phyloP scores from a whole-genome alignment of 23 red algal species.

The Chondrus crispus region DNA sequence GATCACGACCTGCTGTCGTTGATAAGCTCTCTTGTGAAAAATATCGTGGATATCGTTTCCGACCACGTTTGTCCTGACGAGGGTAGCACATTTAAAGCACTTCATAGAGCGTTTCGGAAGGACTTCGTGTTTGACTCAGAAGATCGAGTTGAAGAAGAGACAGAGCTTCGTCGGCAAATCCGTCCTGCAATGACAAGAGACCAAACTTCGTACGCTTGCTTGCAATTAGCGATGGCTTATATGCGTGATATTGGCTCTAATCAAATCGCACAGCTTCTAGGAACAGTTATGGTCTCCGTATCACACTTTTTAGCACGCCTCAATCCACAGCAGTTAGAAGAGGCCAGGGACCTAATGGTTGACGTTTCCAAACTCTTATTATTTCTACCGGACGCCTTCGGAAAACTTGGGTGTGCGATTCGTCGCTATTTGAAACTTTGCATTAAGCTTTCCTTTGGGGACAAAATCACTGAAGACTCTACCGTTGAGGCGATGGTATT shows the following conservation, averaged over 20 bases:
- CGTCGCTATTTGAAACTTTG: background rate
- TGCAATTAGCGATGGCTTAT: slow-evolving; percentile 1
- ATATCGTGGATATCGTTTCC: background rate
- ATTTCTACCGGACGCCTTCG: background rate
- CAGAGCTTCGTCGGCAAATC: background rate
- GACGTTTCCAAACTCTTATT: background rate
- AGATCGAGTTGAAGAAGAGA: background rate
- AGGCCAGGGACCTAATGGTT: background rate
- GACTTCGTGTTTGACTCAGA: background rate
- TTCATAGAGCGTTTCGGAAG: background rate
- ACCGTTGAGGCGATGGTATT: background rate
- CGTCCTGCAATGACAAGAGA: background rate
- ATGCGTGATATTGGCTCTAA: background rate
- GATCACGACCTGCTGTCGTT: background rate
- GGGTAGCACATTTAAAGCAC: background rate
- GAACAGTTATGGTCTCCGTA: background rate
- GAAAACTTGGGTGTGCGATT: background rate
- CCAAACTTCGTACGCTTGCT: background rate
- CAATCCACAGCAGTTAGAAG: background rate
- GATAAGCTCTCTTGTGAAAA: background rate
- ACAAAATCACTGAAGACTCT: background rate
- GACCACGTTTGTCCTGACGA: background rate
- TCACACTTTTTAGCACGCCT: background rate
- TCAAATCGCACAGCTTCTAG: background rate
- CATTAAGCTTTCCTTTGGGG: background rate